Conservation (phyloP, 2,329 filamentous ascomycete genomes). For the Aspergillus novoparasiticus region DNA sequence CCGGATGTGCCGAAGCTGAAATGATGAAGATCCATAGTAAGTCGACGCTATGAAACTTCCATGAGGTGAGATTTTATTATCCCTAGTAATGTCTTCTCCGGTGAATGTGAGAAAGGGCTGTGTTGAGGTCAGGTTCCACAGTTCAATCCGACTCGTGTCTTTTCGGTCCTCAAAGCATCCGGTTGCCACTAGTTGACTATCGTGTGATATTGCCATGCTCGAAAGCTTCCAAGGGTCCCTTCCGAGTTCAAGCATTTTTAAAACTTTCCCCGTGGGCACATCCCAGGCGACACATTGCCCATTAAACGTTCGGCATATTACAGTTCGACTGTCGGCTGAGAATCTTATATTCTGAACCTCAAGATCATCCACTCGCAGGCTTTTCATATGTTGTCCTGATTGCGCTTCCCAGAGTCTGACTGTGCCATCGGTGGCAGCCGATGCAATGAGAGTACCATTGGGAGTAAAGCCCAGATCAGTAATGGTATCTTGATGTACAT, state of each 20-base stretch:
- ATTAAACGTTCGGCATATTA: background rate
- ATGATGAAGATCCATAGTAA: background rate
- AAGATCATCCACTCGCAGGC: background rate
- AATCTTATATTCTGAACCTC: accelerated
- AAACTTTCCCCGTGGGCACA: accelerated
- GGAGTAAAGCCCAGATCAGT: background rate
- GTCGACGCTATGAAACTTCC: background rate
- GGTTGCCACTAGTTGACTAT: background rate
- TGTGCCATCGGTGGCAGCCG: background rate
- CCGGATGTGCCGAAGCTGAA: background rate
- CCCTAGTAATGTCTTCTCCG: background rate
- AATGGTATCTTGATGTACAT: background rate
- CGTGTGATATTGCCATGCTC: background rate
- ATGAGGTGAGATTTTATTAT: accelerated
- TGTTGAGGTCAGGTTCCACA: accelerated
- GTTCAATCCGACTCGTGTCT: background rate
- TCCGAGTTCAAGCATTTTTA: background rate
- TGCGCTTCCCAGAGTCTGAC: background rate
- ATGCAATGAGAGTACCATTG: background rate
- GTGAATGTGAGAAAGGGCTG: background rate
- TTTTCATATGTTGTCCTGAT: background rate
- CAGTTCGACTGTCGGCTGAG: background rate
- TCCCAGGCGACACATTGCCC: background rate
- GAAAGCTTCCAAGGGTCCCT: accelerated
- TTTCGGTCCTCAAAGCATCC: background rate